phyloP scores from a whole-genome alignment of 192 early-diverging fungal species.

The Thamnidium elegans region DNA sequence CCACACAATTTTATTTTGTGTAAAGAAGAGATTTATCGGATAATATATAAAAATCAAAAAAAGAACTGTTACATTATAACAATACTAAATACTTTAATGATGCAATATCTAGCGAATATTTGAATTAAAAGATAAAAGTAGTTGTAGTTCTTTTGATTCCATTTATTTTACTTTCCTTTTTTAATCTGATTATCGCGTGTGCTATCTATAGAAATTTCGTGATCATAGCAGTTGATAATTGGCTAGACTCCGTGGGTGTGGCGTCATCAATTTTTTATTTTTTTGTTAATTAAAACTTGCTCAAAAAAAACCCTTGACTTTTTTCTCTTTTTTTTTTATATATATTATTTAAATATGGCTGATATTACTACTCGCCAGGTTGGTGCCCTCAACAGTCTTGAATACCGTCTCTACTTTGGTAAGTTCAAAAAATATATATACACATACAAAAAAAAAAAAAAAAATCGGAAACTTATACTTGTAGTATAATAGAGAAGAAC shows the following conservation, averaged over 20 bases:
- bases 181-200: neutral
- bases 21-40: too few species aligned
- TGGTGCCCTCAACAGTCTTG: constrained; percentile 84
- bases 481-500: constrained; percentile 58
- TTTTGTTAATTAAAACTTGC: neutral
- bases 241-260: neutral
- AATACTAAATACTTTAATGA: too few species aligned
- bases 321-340: constrained; percentile 13
- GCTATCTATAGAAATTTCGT: constrained; percentile 5
- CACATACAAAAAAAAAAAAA: neutral
- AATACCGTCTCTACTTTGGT: constrained; percentile 90
- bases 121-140: too few species aligned
- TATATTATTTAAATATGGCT: constrained; percentile 40
- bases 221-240: neutral
- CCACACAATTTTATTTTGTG: too few species aligned
- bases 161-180: too few species aligned
- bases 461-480: neutral
- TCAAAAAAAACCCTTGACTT: neutral
- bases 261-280: constrained; percentile 10
- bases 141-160: too few species aligned
- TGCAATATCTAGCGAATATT: too few species aligned
- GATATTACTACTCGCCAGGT: constrained; percentile 80
- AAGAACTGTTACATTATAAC: too few species aligned
- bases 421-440: constrained; percentile 9
- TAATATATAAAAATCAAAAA: too few species aligned